A percentile compares a stretch with the other conserved stretches of the same genome.
Evolutionary conservation across 202 grass and related monocot species (phyloP).

Genomic region (Miscanthus sacchariflorus): DNA sequence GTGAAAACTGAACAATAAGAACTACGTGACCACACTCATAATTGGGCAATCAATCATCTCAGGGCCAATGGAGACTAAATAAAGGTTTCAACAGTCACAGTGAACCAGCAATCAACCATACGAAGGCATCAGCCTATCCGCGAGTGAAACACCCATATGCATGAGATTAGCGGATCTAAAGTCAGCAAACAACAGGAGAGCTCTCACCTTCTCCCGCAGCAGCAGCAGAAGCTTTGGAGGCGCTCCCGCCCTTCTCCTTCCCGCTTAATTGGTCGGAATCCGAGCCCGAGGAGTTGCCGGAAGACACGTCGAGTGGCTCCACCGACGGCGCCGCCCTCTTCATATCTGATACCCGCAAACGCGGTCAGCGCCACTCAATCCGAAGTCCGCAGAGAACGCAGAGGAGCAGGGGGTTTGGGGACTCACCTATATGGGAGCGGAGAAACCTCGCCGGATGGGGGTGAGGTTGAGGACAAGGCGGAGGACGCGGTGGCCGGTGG

Average conservation of each 20-base stretch:
- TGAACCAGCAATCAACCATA: neutral
- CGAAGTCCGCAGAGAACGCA: neutral
- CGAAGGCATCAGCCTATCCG: neutral
- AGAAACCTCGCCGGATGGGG: neutral
- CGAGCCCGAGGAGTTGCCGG: slow-evolving; percentile 57
- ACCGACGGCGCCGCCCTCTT: slow-evolving; percentile 71
- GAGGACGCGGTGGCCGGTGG: neutral
- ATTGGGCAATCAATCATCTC: neutral
- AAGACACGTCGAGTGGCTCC: slow-evolving; percentile 49
- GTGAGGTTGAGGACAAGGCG: neutral
- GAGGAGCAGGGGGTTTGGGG: neutral
- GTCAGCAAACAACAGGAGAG: neutral
- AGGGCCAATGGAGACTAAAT: neutral
- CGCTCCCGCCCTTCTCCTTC: slow-evolving; percentile 31
- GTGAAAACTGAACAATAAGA: neutral
- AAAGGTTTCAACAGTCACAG: neutral
- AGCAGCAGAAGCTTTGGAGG: slow-evolving; percentile 38
- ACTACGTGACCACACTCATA: neutral
- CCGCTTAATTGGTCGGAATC: slow-evolving; percentile 50
- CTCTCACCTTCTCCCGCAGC: slow-evolving; percentile 58
- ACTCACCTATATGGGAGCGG: slow-evolving; percentile 22
- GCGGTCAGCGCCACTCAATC: neutral
- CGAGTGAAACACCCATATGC: neutral
- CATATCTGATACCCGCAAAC: slow-evolving; percentile 52
- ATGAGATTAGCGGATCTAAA: neutral